Conservation (phyloP, 345 rosid species). For the Fremontodendron californicum region DNA sequence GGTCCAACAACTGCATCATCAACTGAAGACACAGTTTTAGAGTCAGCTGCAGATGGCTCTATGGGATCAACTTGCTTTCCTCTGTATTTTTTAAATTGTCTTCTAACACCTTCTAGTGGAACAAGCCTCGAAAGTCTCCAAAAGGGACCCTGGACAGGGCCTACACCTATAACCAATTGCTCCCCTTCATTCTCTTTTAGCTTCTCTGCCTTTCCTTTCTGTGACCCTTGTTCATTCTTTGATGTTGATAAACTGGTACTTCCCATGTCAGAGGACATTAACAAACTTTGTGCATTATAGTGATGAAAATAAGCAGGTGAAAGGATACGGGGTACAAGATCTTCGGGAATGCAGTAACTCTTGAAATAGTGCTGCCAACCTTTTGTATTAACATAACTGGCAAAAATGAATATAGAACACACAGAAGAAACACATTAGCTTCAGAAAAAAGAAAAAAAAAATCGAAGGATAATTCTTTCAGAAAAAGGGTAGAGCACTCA, state of each 20-base stretch:
- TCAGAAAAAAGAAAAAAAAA: background rate
- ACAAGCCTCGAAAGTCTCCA: slow-evolving; percentile 96
- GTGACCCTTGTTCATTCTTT: slow-evolving; percentile 33
- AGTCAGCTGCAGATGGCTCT: slow-evolving; percentile 42
- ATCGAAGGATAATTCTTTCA: slow-evolving; percentile 2
- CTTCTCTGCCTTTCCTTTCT: slow-evolving; percentile 45
- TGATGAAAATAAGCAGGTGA: slow-evolving; percentile 99
- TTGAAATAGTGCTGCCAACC: slow-evolving; percentile 95
- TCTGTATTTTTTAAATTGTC: slow-evolving; percentile 53
- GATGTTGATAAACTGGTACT: slow-evolving; percentile 24
- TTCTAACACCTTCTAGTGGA: slow-evolving; percentile 70
- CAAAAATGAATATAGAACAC: background rate
- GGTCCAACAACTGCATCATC: slow-evolving; percentile 69
- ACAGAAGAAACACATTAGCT: slow-evolving; percentile 1
- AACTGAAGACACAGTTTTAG: slow-evolving; percentile 37
- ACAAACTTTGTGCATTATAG: slow-evolving; percentile 64
- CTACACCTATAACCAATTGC: slow-evolving; percentile 85
- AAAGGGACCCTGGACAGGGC: slow-evolving; percentile 87
- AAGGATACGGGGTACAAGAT: slow-evolving; percentile 84
- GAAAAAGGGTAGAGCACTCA: slow-evolving; percentile 28
- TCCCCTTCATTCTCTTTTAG: slow-evolving; percentile 50
- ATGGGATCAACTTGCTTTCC: slow-evolving; percentile 45
- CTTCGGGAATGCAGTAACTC: slow-evolving; percentile 97
- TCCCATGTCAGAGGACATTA: slow-evolving; percentile 35
- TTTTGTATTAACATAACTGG: slow-evolving; percentile 80